Evolutionary conservation across 108 stramenopile genomes (phyloP).

Genomic region (Discostella pseudostelligera): DNA sequence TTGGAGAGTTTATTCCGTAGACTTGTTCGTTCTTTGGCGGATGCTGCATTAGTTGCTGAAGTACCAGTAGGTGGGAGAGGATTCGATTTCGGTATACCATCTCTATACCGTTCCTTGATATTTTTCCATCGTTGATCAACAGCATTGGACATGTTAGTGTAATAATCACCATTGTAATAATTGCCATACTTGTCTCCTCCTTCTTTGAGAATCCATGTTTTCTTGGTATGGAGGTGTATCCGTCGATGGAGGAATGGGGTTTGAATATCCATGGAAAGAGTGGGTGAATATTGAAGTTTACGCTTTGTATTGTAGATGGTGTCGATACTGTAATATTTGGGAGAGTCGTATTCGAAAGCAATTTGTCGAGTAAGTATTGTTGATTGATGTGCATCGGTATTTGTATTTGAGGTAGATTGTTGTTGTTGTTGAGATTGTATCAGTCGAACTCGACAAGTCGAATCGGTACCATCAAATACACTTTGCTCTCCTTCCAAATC

Average conservation of each 20-base stretch:
- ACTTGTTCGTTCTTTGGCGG: neutral
- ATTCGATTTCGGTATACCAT: constrained; percentile 15
- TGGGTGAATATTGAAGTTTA: constrained; percentile 17
- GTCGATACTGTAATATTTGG: constrained; percentile 17
- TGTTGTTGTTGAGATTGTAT: constrained; percentile 4
- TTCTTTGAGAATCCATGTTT: constrained; percentile 24
- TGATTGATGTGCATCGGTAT: neutral
- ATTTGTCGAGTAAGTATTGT: constrained; percentile 1
- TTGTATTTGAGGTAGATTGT: constrained; percentile 6
- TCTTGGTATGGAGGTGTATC: constrained; percentile 22
- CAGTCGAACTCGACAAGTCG: constrained; percentile 24
- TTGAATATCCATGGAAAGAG: constrained; percentile 14
- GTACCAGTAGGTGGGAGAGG: neutral
- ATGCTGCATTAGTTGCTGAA: constrained; percentile 2
- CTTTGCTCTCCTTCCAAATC: constrained; percentile 33
- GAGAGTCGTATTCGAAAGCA: constrained; percentile 39
- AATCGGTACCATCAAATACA: constrained; percentile 24
- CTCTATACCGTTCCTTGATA: constrained; percentile 23
- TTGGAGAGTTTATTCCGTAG: constrained; percentile 11
- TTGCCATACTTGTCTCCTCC: constrained; percentile 14
- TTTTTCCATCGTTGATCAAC: constrained; percentile 18
- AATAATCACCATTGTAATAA: constrained; percentile 17
- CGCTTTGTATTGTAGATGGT: neutral
- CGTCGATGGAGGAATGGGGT: constrained; percentile 40
- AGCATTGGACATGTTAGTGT: constrained; percentile 1